Base-by-base conservation (phyloP, 2,329 filamentous ascomycete species). In the Neobulgaria alba region DNA sequence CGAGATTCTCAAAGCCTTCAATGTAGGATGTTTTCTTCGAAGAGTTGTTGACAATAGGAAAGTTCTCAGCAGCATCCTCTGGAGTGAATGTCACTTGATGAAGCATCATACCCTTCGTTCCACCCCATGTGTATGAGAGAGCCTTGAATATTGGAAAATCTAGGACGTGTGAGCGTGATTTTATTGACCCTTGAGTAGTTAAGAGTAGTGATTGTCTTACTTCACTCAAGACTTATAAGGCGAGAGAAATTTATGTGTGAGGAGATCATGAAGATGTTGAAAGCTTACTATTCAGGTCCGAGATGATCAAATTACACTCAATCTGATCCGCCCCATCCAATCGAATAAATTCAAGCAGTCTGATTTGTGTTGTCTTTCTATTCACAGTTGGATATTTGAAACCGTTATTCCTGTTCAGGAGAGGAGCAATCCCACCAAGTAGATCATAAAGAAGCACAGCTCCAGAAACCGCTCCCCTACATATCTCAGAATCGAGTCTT, bases 371-470 rank as follows among this genome's bases (percentile, higher is more conserved):
- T 14, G 18, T n/a, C 15, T 33, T n/a, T 14, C 10, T 14, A 33
- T 33, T 15, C n/a, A 33, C 30, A 33, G 3, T 15, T 16, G 30
- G 30, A 33, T 33, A 17, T n/a, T 33, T 33, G 18, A 33, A 33
- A 3, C 18, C 18, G 3, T 17, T 33, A 33, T 33, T 33, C 8
- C 30, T 14, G n/a, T 33, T 33, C 30, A 33, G 18, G 10, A 4
- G 9, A 10, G 30, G 30, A 16, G 30, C 10, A 14, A 33, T 33
- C 7, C 14, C 15, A 16, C 5, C 10, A 7, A 33, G n/a, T 16
- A 33, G 18, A 17, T 33, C 30, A 33, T 33, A 33, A 3, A 33
- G n/a, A 33, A 33, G 30, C 30, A 33, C 30, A 33, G 15, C 18
- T n/a, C 30, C 30, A 14, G 30, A 14, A 8, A 17, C 18, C 10